Evolutionary conservation across 768 basidiomycete genomes (phyloP), one percentile per base, ranked within the genome.

Genomic region (Mycena alexandri): DNA sequence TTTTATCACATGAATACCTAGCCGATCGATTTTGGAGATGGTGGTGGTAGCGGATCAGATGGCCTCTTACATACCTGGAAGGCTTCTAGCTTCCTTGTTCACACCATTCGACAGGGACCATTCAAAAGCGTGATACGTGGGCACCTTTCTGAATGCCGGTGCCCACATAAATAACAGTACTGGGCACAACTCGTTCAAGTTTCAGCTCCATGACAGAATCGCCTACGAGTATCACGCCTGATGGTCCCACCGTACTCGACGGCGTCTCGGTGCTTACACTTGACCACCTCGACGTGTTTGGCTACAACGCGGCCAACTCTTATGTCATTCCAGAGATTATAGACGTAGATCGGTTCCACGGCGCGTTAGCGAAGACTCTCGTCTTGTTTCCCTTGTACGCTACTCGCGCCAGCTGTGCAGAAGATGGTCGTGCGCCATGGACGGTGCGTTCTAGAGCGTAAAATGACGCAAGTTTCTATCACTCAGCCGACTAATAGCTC

Each of bases 221-320:
- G 14, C 36, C 56, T 25, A n/a, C n/a, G n/a, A n/a, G n/a, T n/a
- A 47, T 65, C 48, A 51, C 29, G 0, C 64, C 64, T 17, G 44
- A 47, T 25, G 65, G 65, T 5, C 65, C 53, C 34, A 61, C 65
- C 14, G 22, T 60, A n/a, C 65, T 66, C 34, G 64, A 65, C n/a
- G 64, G 56, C 29, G 43, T 65, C 42, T 65, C 57, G n/a, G 33
- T n/a, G 8, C 57, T 65, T 9, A 33, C 43, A 2, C 47, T 66
- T 41, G 63, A 65, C 14, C 9, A 17, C 11, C 63, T 65, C 42
- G 63, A 65, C 16, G 46, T 53, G 6, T 65, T 65, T 41, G 57
- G 34, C 19, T 66, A 66, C 46, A 50, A 41, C n/a, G 65, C 65
- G 16, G 65, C 65, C 43, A 66, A 66, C 53, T 54, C 46, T 17